phyloP scores from a whole-genome alignment of 1,284 basidiomycete species.

The Apiotrichum brassicae region DNA sequence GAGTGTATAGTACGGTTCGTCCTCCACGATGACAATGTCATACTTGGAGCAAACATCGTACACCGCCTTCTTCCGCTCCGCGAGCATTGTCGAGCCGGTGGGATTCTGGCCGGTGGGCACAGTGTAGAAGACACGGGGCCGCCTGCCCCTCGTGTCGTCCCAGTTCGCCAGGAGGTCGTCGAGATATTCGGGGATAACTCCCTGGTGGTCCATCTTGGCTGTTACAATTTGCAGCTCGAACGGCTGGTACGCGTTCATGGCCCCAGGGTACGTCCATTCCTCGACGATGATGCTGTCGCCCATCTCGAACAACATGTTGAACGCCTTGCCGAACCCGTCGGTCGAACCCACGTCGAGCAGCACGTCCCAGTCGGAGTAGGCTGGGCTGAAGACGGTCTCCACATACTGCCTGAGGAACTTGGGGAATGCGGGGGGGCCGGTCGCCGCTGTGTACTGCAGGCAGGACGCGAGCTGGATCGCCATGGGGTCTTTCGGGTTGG shows the following conservation, averaged over 20 bases:
- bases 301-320: conserved; percentile 59
- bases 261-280: conserved; percentile 50
- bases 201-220: conserved; percentile 65
- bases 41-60: conserved; percentile 73
- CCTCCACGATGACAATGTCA: conserved; percentile 68
- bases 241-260: conserved; percentile 42
- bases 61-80: conserved; percentile 64
- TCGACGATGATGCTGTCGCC: conserved; percentile 67
- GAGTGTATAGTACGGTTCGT: conserved; percentile 77
- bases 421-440: conserved; percentile 42
- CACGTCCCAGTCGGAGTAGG: conserved; percentile 59
- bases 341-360: conserved; percentile 68
- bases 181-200: conserved; percentile 60
- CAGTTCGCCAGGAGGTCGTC: conserved; percentile 59
- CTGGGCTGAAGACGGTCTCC: conserved; percentile 60
- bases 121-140: conserved; percentile 62
- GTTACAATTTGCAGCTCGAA: conserved; percentile 30
- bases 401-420: conserved; percentile 55
- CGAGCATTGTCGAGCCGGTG: conserved; percentile 64
- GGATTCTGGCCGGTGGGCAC: conserved; percentile 59
- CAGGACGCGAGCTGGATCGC: conserved; percentile 58
- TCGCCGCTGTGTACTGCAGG: conserved; percentile 61
- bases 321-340: conserved; percentile 55
- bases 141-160: conserved; percentile 53
- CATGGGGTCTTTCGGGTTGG: conserved; percentile 35